phyloP scores from a whole-genome alignment of 768 basidiomycete genomes.

The Collybia mongolica region DNA sequence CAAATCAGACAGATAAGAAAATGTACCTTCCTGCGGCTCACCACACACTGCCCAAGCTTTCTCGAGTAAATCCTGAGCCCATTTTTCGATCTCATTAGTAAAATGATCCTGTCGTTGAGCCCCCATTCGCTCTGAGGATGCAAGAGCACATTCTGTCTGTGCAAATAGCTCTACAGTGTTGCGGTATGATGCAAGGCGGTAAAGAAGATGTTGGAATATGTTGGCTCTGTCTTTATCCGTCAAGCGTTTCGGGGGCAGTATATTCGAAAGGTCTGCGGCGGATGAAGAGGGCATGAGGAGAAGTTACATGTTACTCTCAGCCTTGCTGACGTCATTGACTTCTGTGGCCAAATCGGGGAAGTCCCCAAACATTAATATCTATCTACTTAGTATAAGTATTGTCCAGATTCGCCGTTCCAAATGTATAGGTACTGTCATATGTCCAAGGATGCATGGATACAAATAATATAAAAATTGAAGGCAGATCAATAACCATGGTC shows the following conservation, averaged over 20 bases:
- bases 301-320: neutral
- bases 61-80: slow-evolving; percentile 43
- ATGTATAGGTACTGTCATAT: neutral
- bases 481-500: neutral
- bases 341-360: too few species aligned
- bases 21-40: slow-evolving; percentile 19
- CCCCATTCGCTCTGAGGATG: slow-evolving; percentile 15
- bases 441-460: too few species aligned
- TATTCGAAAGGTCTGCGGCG: slow-evolving; percentile 14
- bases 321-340: too few species aligned
- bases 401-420: neutral
- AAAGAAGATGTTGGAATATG: slow-evolving; percentile 42
- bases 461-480: too few species aligned
- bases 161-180: slow-evolving; percentile 43
- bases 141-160: slow-evolving; percentile 28
- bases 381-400: neutral
- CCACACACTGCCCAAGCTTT: slow-evolving; percentile 45
- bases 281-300: neutral
- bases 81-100: slow-evolving; percentile 34
- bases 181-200: slow-evolving; percentile 43
- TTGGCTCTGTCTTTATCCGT: slow-evolving; percentile 27
- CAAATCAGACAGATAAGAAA: too few species aligned
- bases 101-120: slow-evolving; percentile 26
- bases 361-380: neutral
- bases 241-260: slow-evolving; percentile 40